Conservation (phyloP, 169 alveolate genomes). For the Hepatocystis sp. region DNA sequence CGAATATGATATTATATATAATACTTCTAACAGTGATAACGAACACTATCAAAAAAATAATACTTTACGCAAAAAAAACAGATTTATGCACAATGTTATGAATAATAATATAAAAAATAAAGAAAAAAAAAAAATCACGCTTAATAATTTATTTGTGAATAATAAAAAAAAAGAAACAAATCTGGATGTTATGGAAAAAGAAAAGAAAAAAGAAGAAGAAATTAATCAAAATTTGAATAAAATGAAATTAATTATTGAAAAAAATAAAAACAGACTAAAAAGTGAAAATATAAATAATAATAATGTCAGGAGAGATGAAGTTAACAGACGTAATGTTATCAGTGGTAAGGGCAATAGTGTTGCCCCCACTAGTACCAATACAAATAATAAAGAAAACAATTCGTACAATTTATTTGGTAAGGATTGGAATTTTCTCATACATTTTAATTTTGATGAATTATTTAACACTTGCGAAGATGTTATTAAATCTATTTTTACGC, state of each 20-base stretch:
- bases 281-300: conserved; percentile 10
- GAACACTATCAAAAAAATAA: not conserved
- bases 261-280: conserved; percentile 23
- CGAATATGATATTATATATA: conserved; percentile 27
- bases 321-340: too few species aligned
- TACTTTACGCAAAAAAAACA: not conserved
- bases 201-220: conserved; percentile 22
- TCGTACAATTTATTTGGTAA: conserved; percentile 46
- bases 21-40: conserved; percentile 4
- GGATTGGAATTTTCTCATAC: conserved; percentile 49
- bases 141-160: conserved; percentile 26
- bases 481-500: conserved; percentile 59
- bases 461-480: conserved; percentile 71
- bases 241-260: conserved; percentile 24
- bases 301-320: conserved; percentile 25
- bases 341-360: too few species aligned
- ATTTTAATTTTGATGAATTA: conserved; percentile 71
- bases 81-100: not conserved
- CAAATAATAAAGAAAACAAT: too few species aligned
- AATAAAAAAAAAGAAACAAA: conserved; percentile 13
- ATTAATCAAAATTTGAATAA: conserved; percentile 45
- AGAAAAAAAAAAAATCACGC: conserved; percentile 41
- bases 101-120: not conserved
- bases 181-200: too few species aligned
- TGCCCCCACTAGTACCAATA: too few species aligned